phyloP scores from a whole-genome alignment of 1,284 basidiomycete species.

The Athelia psychrophila region DNA sequence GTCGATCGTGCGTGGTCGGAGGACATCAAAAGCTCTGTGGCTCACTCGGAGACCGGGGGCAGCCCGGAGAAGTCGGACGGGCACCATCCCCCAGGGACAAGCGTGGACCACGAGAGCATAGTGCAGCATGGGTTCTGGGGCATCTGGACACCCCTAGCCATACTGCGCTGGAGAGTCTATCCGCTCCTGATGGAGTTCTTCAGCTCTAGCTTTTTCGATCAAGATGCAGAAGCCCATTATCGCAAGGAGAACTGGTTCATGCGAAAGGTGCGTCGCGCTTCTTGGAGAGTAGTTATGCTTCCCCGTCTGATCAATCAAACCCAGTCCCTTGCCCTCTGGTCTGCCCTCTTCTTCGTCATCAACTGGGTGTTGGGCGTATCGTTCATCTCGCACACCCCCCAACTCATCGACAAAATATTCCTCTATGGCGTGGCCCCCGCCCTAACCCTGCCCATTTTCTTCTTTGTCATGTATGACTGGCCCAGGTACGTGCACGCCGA shows the following conservation, averaged over 20 bases:
- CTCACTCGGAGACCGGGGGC: slow-evolving; percentile 47
- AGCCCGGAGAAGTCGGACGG: slow-evolving; percentile 43
- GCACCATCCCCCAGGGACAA: slow-evolving; percentile 30
- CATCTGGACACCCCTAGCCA: slow-evolving; percentile 22
- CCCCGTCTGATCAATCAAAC: neutral
- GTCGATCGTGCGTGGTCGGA: slow-evolving; percentile 68
- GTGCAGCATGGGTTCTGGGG: slow-evolving; percentile 28
- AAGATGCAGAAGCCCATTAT: slow-evolving; percentile 59
- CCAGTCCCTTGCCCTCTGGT: slow-evolving; percentile 59
- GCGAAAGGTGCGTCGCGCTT: slow-evolving; percentile 41
- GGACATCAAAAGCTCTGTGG: slow-evolving; percentile 46
- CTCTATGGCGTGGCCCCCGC: slow-evolving; percentile 49
- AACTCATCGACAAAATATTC: slow-evolving; percentile 55
- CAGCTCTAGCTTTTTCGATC: slow-evolving; percentile 51
- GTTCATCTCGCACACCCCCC: slow-evolving; percentile 46
- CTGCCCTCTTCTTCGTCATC: slow-evolving; percentile 60
- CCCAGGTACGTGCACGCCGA: no score
- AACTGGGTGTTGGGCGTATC: slow-evolving; percentile 67
- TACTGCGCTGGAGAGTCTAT: slow-evolving; percentile 40
- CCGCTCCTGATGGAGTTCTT: slow-evolving; percentile 48
- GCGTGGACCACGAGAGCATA: slow-evolving; percentile 32
- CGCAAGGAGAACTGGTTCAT: slow-evolving; percentile 48
- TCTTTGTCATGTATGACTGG: slow-evolving; percentile 68
- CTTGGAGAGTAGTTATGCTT: neutral
- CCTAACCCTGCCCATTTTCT: slow-evolving; percentile 33